phyloP scores from a whole-genome alignment of 1,139 yeast genomes.

The Tardiomyces digboiensis region DNA sequence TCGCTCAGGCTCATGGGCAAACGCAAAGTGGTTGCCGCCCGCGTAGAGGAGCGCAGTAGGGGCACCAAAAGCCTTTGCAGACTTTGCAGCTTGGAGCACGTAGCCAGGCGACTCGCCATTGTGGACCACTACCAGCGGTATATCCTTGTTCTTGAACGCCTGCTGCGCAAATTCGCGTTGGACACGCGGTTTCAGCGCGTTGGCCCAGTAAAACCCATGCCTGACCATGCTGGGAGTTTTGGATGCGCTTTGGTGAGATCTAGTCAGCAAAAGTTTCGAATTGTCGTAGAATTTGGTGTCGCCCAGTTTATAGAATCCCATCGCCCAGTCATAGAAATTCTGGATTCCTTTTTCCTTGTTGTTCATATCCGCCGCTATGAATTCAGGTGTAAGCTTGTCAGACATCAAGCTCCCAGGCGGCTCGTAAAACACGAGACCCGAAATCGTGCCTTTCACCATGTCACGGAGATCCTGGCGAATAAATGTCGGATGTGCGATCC shows the following conservation, averaged over 20 bases:
- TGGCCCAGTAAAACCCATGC: conserved; percentile 4
- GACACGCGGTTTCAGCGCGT: background rate
- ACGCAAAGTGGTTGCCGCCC: conserved; percentile 5
- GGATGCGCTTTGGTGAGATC: background rate
- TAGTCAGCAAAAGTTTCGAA: background rate
- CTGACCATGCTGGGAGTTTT: conserved; percentile 3
- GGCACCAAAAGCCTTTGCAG: conserved; percentile 2
- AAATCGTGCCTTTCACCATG: background rate
- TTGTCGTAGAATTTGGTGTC: background rate
- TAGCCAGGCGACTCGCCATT: conserved; percentile 4
- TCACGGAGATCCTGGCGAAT: background rate
- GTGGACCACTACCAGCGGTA: conserved; percentile 3
- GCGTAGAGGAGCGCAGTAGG: conserved; percentile 1
- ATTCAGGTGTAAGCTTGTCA: conserved; percentile 1
- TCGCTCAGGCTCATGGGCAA: conserved; percentile 5
- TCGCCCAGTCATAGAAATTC: conserved; percentile 1
- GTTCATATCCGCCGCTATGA: background rate
- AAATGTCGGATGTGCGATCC: conserved; percentile 1
- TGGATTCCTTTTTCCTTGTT: background rate
- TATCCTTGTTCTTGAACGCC: conserved; percentile 1
- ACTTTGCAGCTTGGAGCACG: conserved; percentile 2
- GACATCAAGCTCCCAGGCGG: conserved; percentile 4
- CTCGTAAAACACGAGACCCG: conserved; percentile 2
- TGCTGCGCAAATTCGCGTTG: background rate
- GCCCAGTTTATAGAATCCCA: conserved; percentile 4